Base-by-base conservation (phyloP, 2,329 filamentous ascomycete species). In the Trichoderma simmonsii region DNA sequence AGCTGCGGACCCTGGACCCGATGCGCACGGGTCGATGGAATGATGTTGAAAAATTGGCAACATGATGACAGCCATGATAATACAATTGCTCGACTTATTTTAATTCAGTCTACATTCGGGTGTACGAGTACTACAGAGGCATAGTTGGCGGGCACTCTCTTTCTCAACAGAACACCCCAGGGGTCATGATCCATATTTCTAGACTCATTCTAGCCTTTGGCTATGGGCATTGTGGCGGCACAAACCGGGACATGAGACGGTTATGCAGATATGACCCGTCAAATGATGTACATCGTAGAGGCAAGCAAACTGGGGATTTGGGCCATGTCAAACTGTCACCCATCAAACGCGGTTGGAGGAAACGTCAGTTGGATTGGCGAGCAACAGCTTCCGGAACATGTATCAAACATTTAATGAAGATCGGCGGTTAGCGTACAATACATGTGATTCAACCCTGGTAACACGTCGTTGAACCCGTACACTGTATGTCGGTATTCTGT, bases 11-110 rank as follows among this genome's bases (percentile, higher is more conserved):
- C 74, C 82, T 97, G 30, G 94, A 97, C 82, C 90, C 91, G 3
- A 86, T 95, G 81, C 88, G 94, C 74, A 87, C 83, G 60, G 92
- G 93, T 15, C 86, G 94, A 75, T 97, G 94, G 94, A 79, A 86
- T 21, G 93, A 97, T 65, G 57, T 62, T 15, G 57, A 61, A 5
- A 24, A 68, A 54, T 28, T 48, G 6, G 56, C 66, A 6, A 28
- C 21, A 9, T 70, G 57, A 69, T 12, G 24, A 4, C 21, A 43
- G 24, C n/a, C 21, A 21, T 51, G 24, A 12, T 24, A 6, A 26
- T 6, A 5, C 9, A 6, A 21, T 57, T 57, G 6, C 15, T 59
- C 24, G 26, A 3, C 5, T 28, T 56, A 5, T 56, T 26, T 7
- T 15, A 1, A 11, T 28, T 56, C 14, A 12, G 7, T 8, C 15